Evolutionary conservation across 371 early-diverging fungal genomes (phyloP).

Genomic region (Actinomortierella wolfii): DNA sequence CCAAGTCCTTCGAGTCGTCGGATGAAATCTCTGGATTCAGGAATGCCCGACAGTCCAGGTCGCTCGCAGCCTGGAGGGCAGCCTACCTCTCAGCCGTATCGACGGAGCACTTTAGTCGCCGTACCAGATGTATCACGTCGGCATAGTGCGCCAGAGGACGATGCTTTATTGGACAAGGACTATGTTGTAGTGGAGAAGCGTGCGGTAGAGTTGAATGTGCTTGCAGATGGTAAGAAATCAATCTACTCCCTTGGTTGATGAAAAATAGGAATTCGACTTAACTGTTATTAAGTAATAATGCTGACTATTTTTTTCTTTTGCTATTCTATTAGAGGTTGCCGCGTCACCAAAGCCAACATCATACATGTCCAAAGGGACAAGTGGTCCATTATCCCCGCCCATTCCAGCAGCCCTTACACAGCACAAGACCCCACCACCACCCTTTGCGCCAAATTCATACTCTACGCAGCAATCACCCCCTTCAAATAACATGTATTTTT

Average conservation of each 20-base stretch:
- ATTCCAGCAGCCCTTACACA: slow-evolving; percentile 29
- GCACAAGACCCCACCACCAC: slow-evolving; percentile 27
- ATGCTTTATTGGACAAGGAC: slow-evolving; percentile 68
- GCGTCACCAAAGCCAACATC: slow-evolving; percentile 37
- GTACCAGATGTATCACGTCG: slow-evolving; percentile 40
- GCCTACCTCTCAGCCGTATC: slow-evolving; percentile 36
- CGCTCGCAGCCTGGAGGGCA: slow-evolving; percentile 7
- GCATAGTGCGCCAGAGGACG: slow-evolving; percentile 57
- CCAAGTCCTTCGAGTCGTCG: no score
- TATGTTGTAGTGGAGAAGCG: slow-evolving; percentile 88
- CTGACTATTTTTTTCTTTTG: no score
- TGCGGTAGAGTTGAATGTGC: slow-evolving; percentile 83
- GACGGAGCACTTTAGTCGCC: slow-evolving; percentile 28
- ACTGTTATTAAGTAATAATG: no score
- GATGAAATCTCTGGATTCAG: no score
- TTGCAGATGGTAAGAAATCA: slow-evolving; percentile 75
- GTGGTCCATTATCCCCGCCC: slow-evolving; percentile 29
- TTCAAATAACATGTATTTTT: slow-evolving; percentile 27
- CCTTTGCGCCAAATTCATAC: slow-evolving; percentile 23
- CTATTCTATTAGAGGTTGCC: slow-evolving; percentile 40
- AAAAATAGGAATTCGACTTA: no score
- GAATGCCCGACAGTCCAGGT: no score
- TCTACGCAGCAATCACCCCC: slow-evolving; percentile 22
- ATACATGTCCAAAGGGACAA: slow-evolving; percentile 10
- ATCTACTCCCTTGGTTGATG: slow-evolving; percentile 14